Base-by-base conservation (phyloP, 2,329 filamentous ascomycete genomes). In the Aquanectria penicillioides region DNA sequence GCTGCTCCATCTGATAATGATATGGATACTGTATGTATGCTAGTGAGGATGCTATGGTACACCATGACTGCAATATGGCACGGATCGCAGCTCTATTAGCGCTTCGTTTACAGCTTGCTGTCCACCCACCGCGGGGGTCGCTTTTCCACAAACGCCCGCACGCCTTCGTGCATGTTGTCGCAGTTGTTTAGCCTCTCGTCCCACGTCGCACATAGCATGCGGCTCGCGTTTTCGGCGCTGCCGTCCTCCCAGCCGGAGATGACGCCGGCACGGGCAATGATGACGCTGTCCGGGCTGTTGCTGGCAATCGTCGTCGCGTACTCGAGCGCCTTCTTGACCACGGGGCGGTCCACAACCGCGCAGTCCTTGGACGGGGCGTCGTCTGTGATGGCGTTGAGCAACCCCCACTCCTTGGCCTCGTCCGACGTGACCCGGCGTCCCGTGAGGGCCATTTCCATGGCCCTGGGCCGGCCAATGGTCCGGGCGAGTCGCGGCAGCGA, bases 121-220 rank as follows among this genome's bases (percentile, higher is more conserved):
- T 83, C 78, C 62, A 80, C 82, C 89, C 89, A 92, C 40, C 77
- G 78, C 1, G 89, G 86, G 72, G 84, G 81, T 69, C 88, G 81
- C 80, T 88, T 91, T 80, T 92, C 89, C 23, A 89, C 86, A 78
- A 93, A 93, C 49, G 89, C 89, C 73, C 71, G 80, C 25, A 93
- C 78, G 0, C 90, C 90, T 75, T 93, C 89, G 43, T 82, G 83
- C 71, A 91, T 86, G 74, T 93, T 93, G 65, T 89, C 86, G 0
- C 86, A 88, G 6, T 78, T 80, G 63, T 87, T 78, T 52, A 93
- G 80, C 59, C 79, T 78, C 48, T 78, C 78, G 68, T 84, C 86
- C 82, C 86, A 86, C 4, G 62, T 67, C 48, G 68, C 65, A 28
- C 81, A 80, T 52, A 86, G 81, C 29, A 80, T 76, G 41, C 90